Base-by-base conservation (phyloP, 176 grass and related monocot genomes). In the Aegilops sharonensis region DNA sequence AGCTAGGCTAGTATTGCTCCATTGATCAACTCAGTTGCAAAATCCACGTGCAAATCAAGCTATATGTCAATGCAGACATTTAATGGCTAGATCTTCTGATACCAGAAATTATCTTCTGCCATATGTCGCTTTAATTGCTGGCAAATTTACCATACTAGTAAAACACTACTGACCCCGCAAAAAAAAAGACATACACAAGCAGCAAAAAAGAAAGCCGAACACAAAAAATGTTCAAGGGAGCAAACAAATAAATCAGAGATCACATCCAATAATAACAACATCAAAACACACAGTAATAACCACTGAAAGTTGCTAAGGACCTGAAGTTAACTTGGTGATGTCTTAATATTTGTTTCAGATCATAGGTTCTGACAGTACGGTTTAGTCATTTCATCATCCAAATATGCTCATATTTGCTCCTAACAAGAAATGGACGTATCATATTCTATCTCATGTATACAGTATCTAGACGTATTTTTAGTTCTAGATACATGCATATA, bases 1-100 rank as follows among this genome's bases (percentile, higher is more conserved):
- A 48, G 52, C 14, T 4, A 31, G 17, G 78, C 43, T 15, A 4
- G 23, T 25, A 54, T 47, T 48, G 71, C 10, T 86, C 64, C 79
- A 81, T 57, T 37, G 34, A 45, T 90, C 50, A 65, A 81, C 31
- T 47, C 59, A 68, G 67, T 75, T 34, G 45, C 59, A 24, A 39
- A 85, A 59, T 45, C 12, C 13, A 24, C 57, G 18, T 30, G 54
- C 7, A 30, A 72, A 45, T 14, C 21, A 45, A 24, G 66, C 21
- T 39, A 84, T 21, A 56, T 40, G 37, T 56, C 62, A 39, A 74
- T 57, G 18, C 23, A 23, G 42, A 75, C 34, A 72, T 2, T 68
- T 18, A 64, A 79, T 79, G 45, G 25, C 14, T 21, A 83, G 57
- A 84, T 87, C 59, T 59, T 67, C 6, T 11, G 3, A 72, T 15